Percentiles rank a stretch among this genome's conserved stretches.
Conservation (phyloP, 257 asterid genomes). For the Solanum pimpinellifolium region DNA sequence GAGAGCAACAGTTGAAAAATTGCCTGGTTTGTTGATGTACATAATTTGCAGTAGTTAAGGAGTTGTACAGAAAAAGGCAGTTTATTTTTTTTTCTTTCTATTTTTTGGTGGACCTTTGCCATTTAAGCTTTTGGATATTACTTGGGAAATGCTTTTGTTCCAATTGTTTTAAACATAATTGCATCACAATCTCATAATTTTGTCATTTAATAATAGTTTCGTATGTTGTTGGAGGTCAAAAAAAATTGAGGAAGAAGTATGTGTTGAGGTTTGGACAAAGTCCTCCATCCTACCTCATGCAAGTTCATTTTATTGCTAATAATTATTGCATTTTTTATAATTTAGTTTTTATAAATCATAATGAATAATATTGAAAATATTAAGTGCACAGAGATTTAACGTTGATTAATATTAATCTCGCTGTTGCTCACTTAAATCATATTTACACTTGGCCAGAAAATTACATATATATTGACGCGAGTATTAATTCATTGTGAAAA, state of each 20-base stretch:
- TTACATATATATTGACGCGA: too few species aligned
- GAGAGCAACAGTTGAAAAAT: slow-evolving; percentile 2
- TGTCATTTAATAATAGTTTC: neutral
- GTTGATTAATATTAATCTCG: neutral
- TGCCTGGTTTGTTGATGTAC: neutral
- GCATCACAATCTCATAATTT: neutral
- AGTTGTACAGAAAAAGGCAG: neutral
- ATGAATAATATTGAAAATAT: too few species aligned
- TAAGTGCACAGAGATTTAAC: neutral
- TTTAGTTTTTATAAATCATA: neutral
- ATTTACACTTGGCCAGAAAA: too few species aligned
- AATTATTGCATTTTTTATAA: too few species aligned
- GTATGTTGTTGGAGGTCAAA: neutral
- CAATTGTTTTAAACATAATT: neutral
- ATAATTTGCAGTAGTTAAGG: neutral
- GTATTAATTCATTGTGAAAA: too few species aligned
- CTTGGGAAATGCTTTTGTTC: neutral
- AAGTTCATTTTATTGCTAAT: too few species aligned
- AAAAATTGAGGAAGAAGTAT: neutral
- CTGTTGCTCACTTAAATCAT: neutral
- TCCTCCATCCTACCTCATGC: neutral
- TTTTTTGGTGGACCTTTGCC: neutral
- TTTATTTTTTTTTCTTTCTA: neutral
- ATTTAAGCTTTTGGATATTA: neutral
- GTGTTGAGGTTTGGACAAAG: neutral